Conservation (phyloP, 2,329 filamentous ascomycete species). For the Trematosphaeria pertusa region DNA sequence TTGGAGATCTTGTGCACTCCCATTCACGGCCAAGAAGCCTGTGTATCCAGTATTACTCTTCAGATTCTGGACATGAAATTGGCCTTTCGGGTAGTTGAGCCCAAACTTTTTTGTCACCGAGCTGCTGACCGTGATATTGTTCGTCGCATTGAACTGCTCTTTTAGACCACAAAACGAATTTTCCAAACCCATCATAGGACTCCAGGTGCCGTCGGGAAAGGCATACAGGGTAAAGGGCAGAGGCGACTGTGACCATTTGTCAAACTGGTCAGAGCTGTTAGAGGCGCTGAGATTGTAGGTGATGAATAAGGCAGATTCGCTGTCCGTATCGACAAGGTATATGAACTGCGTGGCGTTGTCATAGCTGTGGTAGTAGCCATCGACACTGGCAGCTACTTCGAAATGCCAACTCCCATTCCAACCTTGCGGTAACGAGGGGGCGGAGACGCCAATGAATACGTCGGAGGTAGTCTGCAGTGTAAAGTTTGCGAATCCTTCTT, state of each 20-base stretch:
- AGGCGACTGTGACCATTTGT: slow-evolving; percentile 63
- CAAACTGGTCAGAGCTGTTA: slow-evolving; percentile 56
- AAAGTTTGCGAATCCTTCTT: slow-evolving; percentile 73
- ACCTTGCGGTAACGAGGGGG: slow-evolving; percentile 67
- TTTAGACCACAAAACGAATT: slow-evolving; percentile 84
- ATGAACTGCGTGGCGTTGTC: slow-evolving; percentile 66
- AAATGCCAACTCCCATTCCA: slow-evolving; percentile 76
- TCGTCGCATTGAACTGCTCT: slow-evolving; percentile 67
- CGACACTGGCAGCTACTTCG: slow-evolving; percentile 81
- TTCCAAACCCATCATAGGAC: slow-evolving; percentile 70
- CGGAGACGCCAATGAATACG: slow-evolving; percentile 78
- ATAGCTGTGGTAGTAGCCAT: slow-evolving; percentile 76
- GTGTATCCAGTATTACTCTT: slow-evolving; percentile 74
- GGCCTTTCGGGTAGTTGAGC: slow-evolving; percentile 72
- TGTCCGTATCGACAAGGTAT: slow-evolving; percentile 85
- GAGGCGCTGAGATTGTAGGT: slow-evolving; percentile 73
- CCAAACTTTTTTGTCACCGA: slow-evolving; percentile 71
- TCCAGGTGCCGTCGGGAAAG: slow-evolving; percentile 65
- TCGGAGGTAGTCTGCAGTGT: slow-evolving; percentile 68
- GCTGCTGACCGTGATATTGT: slow-evolving; percentile 66
- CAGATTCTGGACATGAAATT: slow-evolving; percentile 83
- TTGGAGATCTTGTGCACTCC: slow-evolving; percentile 61
- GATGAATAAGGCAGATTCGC: slow-evolving; percentile 76
- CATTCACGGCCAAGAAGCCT: slow-evolving; percentile 73
- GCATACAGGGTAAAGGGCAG: slow-evolving; percentile 77